These are phyloP conservation scores for Lactarius pseudohatsudake DNA, from an alignment of 768 basidiomycete species.

Conservation along the genomic window DNA sequence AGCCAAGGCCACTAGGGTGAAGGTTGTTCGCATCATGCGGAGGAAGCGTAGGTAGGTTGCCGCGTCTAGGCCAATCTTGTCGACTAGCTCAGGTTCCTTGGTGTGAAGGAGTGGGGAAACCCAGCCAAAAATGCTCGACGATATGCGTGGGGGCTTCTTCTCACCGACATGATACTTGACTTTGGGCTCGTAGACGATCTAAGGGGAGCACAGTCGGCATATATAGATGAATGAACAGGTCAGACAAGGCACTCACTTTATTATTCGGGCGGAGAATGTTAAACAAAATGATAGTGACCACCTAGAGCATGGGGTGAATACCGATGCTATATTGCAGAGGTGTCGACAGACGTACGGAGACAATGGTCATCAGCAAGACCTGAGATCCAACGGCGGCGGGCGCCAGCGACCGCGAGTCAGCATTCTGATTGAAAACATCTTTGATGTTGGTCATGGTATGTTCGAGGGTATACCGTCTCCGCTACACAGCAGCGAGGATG, in stretches of 20 bases:
- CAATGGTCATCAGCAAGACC: conserved; percentile 65
- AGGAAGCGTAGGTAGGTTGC: conserved; percentile 91
- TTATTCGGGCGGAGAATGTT: conserved; percentile 87
- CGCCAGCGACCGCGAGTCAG: conserved; percentile 62
- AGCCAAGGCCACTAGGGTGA: conserved; percentile 60
- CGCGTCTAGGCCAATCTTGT: conserved; percentile 90
- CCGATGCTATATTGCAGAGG: conserved; percentile 11
- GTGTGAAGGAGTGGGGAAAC: conserved; percentile 79
- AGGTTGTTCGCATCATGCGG: conserved; percentile 77
- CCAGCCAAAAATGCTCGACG: conserved; percentile 86
- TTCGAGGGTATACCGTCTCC: neutral
- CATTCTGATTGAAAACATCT: conserved; percentile 35
- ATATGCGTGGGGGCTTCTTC: conserved; percentile 79
- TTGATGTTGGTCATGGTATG: conserved; percentile 37
- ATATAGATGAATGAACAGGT: neutral
- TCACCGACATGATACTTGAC: conserved; percentile 83
- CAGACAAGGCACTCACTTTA: conserved; percentile 50
- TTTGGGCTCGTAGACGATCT: conserved; percentile 93
- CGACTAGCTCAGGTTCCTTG: conserved; percentile 85
- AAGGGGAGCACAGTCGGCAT: neutral
- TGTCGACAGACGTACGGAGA: conserved; percentile 58
- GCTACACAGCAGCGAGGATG: conserved; percentile 3
- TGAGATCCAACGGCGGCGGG: conserved; percentile 81
- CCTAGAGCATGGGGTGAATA: conserved; percentile 38
- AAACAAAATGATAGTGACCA: conserved; percentile 71